A percentile compares a stretch with the other conserved stretches of the same genome.
Evolutionary conservation across 352 stramenopile genomes (phyloP).

Genomic region (Phytophthora constricta): DNA sequence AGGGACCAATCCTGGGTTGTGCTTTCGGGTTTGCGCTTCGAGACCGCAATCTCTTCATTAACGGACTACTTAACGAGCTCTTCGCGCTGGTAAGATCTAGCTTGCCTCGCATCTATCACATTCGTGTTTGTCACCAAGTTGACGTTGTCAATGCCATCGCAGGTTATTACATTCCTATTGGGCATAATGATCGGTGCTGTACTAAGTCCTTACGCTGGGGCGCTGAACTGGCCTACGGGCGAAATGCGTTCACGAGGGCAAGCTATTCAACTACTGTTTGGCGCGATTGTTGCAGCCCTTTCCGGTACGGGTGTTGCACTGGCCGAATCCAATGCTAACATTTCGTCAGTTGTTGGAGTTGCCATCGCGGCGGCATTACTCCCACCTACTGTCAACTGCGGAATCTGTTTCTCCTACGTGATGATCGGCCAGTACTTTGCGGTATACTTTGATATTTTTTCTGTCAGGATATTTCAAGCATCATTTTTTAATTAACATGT

Average conservation of each 20-base stretch:
- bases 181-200: slow-evolving; percentile 84
- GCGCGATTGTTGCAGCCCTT: slow-evolving; percentile 77
- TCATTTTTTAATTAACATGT: not conserved
- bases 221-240: slow-evolving; percentile 82
- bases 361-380: slow-evolving; percentile 86
- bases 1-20: slow-evolving; percentile 85
- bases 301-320: slow-evolving; percentile 81
- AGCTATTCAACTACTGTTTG: slow-evolving; percentile 83
- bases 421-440: slow-evolving; percentile 88
- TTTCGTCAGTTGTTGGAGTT: slow-evolving; percentile 90
- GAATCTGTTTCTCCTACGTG: slow-evolving; percentile 89
- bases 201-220: slow-evolving; percentile 77
- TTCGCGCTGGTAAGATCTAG: slow-evolving; percentile 66
- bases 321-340: slow-evolving; percentile 88
- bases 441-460: slow-evolving; percentile 43
- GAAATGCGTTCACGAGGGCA: slow-evolving; percentile 85
- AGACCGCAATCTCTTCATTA: slow-evolving; percentile 85
- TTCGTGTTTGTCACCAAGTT: not conserved
- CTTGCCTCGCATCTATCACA: not conserved
- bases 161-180: slow-evolving; percentile 81
- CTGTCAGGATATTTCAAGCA: too few species aligned
- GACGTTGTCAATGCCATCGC: not conserved
- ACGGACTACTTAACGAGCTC: slow-evolving; percentile 83
- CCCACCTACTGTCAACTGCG: slow-evolving; percentile 86
- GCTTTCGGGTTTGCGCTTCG: slow-evolving; percentile 84